Base-by-base conservation (phyloP, 495 filamentous ascomycete genomes). In the Aspergillus coremiiformis region DNA sequence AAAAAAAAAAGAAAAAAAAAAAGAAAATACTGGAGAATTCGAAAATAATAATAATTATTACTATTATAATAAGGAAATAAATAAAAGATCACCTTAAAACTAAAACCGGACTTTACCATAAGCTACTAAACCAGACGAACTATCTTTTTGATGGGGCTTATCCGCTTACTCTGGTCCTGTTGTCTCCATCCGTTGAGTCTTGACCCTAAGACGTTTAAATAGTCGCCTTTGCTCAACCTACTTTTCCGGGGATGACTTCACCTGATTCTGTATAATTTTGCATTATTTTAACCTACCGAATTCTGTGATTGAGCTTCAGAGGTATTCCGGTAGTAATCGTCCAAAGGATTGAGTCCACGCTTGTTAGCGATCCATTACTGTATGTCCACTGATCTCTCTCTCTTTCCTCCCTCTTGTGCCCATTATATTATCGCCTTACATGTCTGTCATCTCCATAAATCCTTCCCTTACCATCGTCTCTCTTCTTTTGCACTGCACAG, bases 141-240 rank as follows among this genome's bases (percentile, higher is more conserved):
- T 44, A 27, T 54, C 39, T 54, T 47, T 54, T n/a, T n/a, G n/a
- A n/a, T n/a, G n/a, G 54, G 52, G 52, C 47, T 55, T 43, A 37
- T 45, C 49, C 51, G 52, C 52, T 61, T 61, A 61, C 55, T 55
- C 44, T 55, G 39, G 47, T 49, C 48, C 48, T 51, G 37, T 54
- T 56, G 32, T 50, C 54, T 52, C 49, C 44, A 43, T 51, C 42
- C 39, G 47, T 45, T 29, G n/a, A n/a, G n/a, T n/a, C n/a, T n/a
- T n/a, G 39, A 14, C 47, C 24, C 46, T 53, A 53, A 24, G 20
- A 42, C 51, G 37, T 53, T 59, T 61, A 61, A 61, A 61, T 55
- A 61, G 54, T 55, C 55, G 52, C 46, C 43, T 46, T 50, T 51
- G 35, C 50, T 52, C 55, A 41, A 46, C n/a, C n/a, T n/a, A n/a